phyloP scores from a whole-genome alignment of 208 protist genomes.

The Leishmania major region DNA sequence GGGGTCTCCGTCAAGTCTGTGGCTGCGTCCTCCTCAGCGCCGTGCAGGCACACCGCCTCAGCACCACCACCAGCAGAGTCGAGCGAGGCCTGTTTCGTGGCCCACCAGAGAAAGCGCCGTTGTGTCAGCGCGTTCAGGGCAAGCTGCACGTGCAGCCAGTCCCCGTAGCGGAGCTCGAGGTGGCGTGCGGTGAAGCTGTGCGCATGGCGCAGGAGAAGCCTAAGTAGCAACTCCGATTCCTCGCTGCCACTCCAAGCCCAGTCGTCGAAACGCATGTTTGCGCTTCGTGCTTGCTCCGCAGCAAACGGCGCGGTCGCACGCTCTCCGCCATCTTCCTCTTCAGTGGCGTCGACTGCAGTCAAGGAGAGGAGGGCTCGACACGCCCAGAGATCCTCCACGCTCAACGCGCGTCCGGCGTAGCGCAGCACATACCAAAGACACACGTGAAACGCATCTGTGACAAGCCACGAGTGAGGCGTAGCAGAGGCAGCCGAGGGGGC shows the following conservation, averaged over 20 bases:
- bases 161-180: conserved; percentile 57
- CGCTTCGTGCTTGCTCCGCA: background rate
- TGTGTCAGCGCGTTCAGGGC: conserved; percentile 34
- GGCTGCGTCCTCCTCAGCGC: background rate
- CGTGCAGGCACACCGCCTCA: background rate
- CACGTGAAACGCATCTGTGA: conserved; percentile 58
- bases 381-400: conserved; percentile 34
- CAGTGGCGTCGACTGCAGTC: background rate
- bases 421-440: conserved; percentile 58
- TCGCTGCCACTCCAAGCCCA: conserved; percentile 30
- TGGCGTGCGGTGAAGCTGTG: conserved; percentile 40
- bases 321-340: background rate
- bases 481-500: conserved; percentile 4
- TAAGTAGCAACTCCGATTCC: conserved; percentile 64
- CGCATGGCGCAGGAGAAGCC: conserved; percentile 48
- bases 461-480: conserved; percentile 30
- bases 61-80: background rate
- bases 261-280: background rate
- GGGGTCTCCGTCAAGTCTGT: background rate
- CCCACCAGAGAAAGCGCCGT: conserved; percentile 29
- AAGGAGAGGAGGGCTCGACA: conserved; percentile 31
- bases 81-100: background rate
- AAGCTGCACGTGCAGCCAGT: conserved; percentile 49
- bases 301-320: too few relatives aligned
- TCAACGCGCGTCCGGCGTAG: conserved; percentile 37